phyloP scores from a whole-genome alignment of 2,329 filamentous ascomycete species.

The Stagonosporopsis rhizophila region DNA sequence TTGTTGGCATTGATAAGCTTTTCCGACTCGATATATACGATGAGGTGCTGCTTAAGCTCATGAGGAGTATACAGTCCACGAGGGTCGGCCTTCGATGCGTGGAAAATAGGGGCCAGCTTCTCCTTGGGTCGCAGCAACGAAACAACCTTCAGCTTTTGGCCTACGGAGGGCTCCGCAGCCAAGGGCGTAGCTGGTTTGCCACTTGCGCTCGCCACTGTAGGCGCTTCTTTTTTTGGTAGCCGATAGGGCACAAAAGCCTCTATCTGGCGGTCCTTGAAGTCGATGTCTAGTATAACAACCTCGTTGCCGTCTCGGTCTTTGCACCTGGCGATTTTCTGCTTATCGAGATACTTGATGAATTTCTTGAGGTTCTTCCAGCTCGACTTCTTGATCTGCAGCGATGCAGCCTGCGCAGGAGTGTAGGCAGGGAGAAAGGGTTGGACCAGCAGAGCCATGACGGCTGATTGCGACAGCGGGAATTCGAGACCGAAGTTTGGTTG shows the following conservation, averaged over 20 bases:
- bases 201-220: conserved; percentile 36
- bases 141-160: conserved; percentile 59
- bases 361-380: conserved; percentile 75
- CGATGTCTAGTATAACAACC: conserved; percentile 68
- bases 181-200: conserved; percentile 53
- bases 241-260: conserved; percentile 67
- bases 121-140: conserved; percentile 64
- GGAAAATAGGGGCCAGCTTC: conserved; percentile 64
- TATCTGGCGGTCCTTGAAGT: conserved; percentile 65
- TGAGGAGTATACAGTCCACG: conserved; percentile 65
- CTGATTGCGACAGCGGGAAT: conserved; percentile 69
- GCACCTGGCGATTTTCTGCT: conserved; percentile 66
- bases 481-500: conserved; percentile 63
- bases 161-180: conserved; percentile 51
- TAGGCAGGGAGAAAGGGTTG: conserved; percentile 70
- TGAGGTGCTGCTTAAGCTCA: conserved; percentile 65
- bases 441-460: conserved; percentile 68
- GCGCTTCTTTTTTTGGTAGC: conserved; percentile 64
- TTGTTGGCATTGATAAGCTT: conserved; percentile 64
- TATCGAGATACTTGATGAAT: conserved; percentile 73
- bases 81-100: conserved; percentile 57
- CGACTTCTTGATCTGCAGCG: conserved; percentile 72
- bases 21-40: conserved; percentile 66
- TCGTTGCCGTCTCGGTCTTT: conserved; percentile 71
- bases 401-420: conserved; percentile 62